Conservation (phyloP, 2,329 filamentous ascomycete species). For the Penicillium sp. region DNA sequence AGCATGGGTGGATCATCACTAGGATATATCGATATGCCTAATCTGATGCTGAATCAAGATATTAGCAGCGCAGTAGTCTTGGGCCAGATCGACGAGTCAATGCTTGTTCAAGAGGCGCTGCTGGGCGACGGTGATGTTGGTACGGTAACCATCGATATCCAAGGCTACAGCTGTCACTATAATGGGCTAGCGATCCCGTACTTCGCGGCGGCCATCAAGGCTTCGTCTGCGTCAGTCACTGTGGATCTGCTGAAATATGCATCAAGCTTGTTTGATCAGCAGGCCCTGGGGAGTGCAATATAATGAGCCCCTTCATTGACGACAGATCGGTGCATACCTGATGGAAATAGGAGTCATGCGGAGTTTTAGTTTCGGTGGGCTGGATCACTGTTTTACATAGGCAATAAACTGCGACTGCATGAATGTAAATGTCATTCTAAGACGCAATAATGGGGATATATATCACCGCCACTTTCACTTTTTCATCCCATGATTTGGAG, state of each 20-base stretch:
- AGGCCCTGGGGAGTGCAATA: background rate
- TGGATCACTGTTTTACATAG: background rate
- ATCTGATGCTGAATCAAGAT: slow-evolving; percentile 19
- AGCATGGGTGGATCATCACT: slow-evolving; percentile 17
- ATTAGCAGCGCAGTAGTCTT: slow-evolving; percentile 12
- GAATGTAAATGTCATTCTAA: background rate
- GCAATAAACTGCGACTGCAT: background rate
- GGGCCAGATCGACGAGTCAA: slow-evolving; percentile 18
- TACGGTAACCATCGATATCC: slow-evolving; percentile 23
- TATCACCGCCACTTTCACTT: background rate
- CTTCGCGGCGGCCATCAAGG: slow-evolving; percentile 24
- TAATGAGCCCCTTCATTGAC: background rate
- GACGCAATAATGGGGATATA: background rate
- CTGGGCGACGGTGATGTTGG: slow-evolving; percentile 16
- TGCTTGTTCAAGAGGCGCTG: slow-evolving; percentile 22
- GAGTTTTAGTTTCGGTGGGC: no score
- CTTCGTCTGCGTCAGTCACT: slow-evolving; percentile 15
- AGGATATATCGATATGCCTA: slow-evolving; percentile 25
- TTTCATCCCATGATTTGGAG: slow-evolving; percentile 88
- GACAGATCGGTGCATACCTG: background rate
- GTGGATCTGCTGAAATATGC: slow-evolving; percentile 25
- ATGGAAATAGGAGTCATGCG: no score
- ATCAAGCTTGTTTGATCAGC: slow-evolving; percentile 9
- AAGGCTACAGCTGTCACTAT: slow-evolving; percentile 25
- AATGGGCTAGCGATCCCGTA: slow-evolving; percentile 29